A percentile compares a stretch with the other conserved stretches of the same genome.
These are phyloP conservation scores for Breviolum minutum DNA, from an alignment of 73 alveolate species.

Conservation along the genomic window DNA sequence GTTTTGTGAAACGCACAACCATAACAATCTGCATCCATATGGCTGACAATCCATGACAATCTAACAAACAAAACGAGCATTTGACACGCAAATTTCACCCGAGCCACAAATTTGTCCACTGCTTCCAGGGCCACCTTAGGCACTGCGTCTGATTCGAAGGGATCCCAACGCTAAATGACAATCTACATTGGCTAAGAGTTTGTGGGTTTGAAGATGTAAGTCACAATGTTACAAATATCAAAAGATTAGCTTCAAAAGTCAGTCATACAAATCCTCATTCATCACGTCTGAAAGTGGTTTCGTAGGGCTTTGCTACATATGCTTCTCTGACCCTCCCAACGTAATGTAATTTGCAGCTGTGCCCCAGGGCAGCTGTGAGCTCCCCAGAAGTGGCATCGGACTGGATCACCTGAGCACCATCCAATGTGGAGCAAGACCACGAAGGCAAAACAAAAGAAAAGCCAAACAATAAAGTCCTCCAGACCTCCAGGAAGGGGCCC, in stretches of 20 bases:
- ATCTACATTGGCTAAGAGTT: not conserved
- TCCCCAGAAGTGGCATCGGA: constrained; percentile 74
- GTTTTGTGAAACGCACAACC: too few species aligned
- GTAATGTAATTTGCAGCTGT: not conserved
- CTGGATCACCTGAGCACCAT: constrained; percentile 78
- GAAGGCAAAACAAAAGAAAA: not conserved
- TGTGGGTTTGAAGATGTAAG: too few species aligned
- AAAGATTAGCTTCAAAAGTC: too few species aligned
- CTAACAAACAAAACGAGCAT: not conserved
- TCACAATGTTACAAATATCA: too few species aligned
- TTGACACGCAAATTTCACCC: too few species aligned
- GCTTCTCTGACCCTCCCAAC: too few species aligned
- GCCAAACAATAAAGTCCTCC: not conserved
- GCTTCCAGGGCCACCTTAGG: constrained; percentile 83
- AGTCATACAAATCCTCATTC: too few species aligned
- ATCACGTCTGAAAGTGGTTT: too few species aligned
- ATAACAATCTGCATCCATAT: too few species aligned
- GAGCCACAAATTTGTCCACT: constrained; percentile 66
- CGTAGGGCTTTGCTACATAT: too few species aligned
- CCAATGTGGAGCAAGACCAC: not conserved
- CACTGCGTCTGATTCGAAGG: not conserved
- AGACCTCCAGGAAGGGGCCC: constrained; percentile 89
- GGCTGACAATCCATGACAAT: not conserved
- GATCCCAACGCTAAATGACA: not conserved
- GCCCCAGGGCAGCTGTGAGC: constrained; percentile 54